These are phyloP conservation scores for Pelargonium cotyledonis DNA, from an alignment of 441 rosid species.

Conservation along the genomic window DNA sequence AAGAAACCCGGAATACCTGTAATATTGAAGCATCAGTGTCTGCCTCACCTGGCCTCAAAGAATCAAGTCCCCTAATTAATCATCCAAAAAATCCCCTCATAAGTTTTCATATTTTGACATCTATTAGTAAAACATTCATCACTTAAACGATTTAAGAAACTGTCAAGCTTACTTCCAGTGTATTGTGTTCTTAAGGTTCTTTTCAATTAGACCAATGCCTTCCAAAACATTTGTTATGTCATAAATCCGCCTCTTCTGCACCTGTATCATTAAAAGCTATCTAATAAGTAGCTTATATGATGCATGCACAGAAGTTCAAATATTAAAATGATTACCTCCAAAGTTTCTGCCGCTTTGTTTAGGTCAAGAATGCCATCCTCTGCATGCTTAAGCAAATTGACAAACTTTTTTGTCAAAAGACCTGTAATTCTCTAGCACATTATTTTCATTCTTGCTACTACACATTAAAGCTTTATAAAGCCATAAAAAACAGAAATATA, in stretches of 20 bases:
- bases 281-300: slow-evolving; percentile 1
- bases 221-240: slow-evolving; percentile 98
- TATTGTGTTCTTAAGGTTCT: slow-evolving; percentile 82
- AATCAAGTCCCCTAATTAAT: slow-evolving; percentile 68
- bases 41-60: slow-evolving; percentile 49
- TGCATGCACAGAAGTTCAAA: slow-evolving; percentile 5
- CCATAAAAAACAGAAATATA: neutral
- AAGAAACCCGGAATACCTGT: slow-evolving; percentile 42
- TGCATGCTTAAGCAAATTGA: slow-evolving; percentile 64
- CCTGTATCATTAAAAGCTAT: slow-evolving; percentile 33
- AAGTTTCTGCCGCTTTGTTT: slow-evolving; percentile 79
- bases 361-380: slow-evolving; percentile 85
- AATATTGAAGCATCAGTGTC: slow-evolving; percentile 47
- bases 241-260: slow-evolving; percentile 89
- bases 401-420: slow-evolving; percentile 80
- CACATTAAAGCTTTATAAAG: neutral
- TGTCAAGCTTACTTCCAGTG: slow-evolving; percentile 71
- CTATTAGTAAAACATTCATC: slow-evolving; percentile 12
- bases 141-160: slow-evolving; percentile 15
- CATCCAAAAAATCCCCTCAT: slow-evolving; percentile 25
- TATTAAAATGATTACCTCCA: slow-evolving; percentile 48
- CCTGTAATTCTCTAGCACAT: slow-evolving; percentile 40
- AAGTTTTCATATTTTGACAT: slow-evolving; percentile 24
- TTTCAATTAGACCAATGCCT: slow-evolving; percentile 94
- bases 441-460: slow-evolving; percentile 15